Base-by-base conservation (phyloP, 352 stramenopile species). In the Hyaloperonospora arabidopsidis region DNA sequence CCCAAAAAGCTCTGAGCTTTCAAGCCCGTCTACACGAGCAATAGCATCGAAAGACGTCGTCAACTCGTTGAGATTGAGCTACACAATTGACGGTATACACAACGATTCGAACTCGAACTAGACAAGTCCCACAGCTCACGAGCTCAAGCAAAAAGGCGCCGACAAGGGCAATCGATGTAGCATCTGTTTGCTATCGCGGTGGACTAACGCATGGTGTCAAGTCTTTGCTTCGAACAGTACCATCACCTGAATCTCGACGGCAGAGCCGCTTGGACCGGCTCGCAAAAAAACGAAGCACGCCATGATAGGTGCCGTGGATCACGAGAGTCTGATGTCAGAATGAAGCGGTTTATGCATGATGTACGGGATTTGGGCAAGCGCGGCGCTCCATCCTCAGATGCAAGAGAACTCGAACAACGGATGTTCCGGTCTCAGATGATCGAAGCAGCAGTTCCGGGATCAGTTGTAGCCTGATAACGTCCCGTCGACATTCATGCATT, bases 111-210 rank as follows among this genome's bases (percentile, higher is more conserved):
- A 5, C 6, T 18, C 23, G 18, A 39, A 39, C 23, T 32, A 19
- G 19, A 39, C 28, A 49, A 35, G 17, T 17, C 18, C n/a, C 15
- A 18, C 51, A 13, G n/a, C 41, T 45, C 41, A 25, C 49, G 18
- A 7, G 3, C 25, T 54, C 39, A 5, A 51, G 46, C 28, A 61
- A 61, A 61, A 52, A 61, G 53, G 48, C 53, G 53, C 53, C 58
- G 59, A 57, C 15, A 51, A 57, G 39, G 43, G 40, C 41, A 62
- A 66, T 35, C 52, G 59, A 18, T 66, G 35, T 25, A 12, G 21
- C 52, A 53, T 48, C 59, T 66, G 47, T 66, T 63, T 63, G 53
- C 36, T 40, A 43, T 39, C 14, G 22, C 43, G 44, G 47, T n/a
- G 53, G 58, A 57, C 47, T 39, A 57, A 50, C 32, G 40, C 40